Evolutionary conservation across 306 rosid species (phyloP).

Genomic region (Cicer yamashitae): DNA sequence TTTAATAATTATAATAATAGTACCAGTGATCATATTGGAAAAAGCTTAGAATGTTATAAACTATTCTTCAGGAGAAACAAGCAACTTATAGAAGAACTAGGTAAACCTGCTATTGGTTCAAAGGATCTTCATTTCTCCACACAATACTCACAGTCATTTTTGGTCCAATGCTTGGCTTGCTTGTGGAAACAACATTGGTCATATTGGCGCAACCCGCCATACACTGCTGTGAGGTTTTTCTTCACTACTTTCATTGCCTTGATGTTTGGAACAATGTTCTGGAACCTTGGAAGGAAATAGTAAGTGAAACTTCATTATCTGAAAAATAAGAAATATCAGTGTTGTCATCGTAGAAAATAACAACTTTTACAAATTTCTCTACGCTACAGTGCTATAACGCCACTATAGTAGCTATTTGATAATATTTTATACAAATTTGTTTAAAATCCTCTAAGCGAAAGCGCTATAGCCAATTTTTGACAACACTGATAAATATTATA

Average conservation of each 20-base stretch:
- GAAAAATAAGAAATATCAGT: neutral
- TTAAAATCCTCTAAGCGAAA: too few species aligned
- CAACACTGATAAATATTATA: too few species aligned
- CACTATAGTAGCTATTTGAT: too few species aligned
- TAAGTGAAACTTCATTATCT: conserved; percentile 33
- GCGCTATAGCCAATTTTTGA: too few species aligned
- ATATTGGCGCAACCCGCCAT: conserved; percentile 64
- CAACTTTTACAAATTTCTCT: too few species aligned
- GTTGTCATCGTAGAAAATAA: neutral
- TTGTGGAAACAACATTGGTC: conserved; percentile 80
- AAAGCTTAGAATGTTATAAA: conserved; percentile 19
- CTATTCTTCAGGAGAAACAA: conserved; percentile 73
- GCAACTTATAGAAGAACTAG: conserved; percentile 64
- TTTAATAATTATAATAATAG: neutral
- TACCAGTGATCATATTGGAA: conserved; percentile 1
- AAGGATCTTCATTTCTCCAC: conserved; percentile 69
- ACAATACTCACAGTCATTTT: conserved; percentile 66
- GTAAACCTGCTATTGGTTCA: conserved; percentile 61
- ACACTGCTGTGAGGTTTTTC: conserved; percentile 57
- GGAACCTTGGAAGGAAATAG: conserved; percentile 54
- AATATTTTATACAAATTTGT: too few species aligned
- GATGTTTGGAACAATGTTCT: conserved; percentile 57
- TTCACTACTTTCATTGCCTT: conserved; percentile 52
- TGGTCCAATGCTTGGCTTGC: conserved; percentile 73
- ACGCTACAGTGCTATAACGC: too few species aligned